Evolutionary conservation across 768 basidiomycete genomes (phyloP).

Genomic region (Tulasnella calospora): DNA sequence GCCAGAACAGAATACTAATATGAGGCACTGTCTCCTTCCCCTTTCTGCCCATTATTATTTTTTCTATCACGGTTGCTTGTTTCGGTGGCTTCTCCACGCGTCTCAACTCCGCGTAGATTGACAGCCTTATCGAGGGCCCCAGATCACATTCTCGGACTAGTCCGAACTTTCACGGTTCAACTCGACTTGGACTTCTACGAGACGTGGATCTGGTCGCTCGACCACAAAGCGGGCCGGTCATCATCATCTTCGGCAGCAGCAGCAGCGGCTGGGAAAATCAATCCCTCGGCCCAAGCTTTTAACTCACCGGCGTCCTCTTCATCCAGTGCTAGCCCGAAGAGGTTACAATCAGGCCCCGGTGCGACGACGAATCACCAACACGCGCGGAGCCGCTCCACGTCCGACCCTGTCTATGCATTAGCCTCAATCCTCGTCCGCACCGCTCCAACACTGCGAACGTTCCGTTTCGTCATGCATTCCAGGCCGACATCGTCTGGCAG

Average conservation of each 20-base stretch:
- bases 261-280: too few relatives aligned
- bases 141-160: constrained; percentile 12
- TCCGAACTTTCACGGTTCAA: constrained; percentile 11
- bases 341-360: not conserved
- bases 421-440: constrained; percentile 21
- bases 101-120: constrained; percentile 11
- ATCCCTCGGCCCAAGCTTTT: not conserved
- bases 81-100: constrained; percentile 7
- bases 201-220: constrained; percentile 20
- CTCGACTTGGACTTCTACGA: constrained; percentile 22
- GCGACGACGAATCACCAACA: not conserved
- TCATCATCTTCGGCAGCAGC: not conserved
- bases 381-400: not conserved
- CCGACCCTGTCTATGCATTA: constrained; percentile 11
- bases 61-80: not conserved
- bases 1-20: not conserved
- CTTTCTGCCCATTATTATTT: not conserved
- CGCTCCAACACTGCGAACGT: constrained; percentile 13
- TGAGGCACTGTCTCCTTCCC: not conserved
- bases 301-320: not conserved
- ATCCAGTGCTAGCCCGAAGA: not conserved
- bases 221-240: not conserved
- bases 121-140: constrained; percentile 13
- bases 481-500: constrained; percentile 12
- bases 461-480: constrained; percentile 20